Evolutionary conservation across 1,139 yeast species (phyloP).

Genomic region (Citeromyces hawaiiensis): DNA sequence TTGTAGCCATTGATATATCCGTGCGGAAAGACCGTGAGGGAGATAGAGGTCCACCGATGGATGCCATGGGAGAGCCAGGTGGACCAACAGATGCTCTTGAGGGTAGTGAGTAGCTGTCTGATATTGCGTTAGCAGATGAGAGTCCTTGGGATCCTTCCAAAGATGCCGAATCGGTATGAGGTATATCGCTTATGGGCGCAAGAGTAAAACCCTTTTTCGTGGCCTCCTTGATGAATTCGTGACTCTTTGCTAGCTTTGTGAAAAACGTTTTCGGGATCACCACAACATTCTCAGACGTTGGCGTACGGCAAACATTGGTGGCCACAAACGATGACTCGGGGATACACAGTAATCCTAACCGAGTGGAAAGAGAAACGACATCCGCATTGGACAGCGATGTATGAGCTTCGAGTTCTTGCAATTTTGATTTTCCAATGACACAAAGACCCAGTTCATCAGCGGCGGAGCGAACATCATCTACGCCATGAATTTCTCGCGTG

Average conservation of each 20-base stretch:
- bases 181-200: background rate
- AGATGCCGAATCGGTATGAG: slow-evolving; percentile 12
- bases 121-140: background rate
- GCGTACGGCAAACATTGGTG: slow-evolving; percentile 39
- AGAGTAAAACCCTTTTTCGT: slow-evolving; percentile 9
- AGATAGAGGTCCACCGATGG: background rate
- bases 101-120: background rate
- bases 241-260: slow-evolving; percentile 31
- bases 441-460: background rate
- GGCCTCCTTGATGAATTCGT: slow-evolving; percentile 10
- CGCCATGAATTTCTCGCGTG: background rate
- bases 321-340: slow-evolving; percentile 46
- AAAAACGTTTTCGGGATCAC: slow-evolving; percentile 54
- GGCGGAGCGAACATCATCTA: background rate
- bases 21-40: slow-evolving; percentile 4
- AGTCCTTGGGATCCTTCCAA: background rate
- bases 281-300: slow-evolving; percentile 46
- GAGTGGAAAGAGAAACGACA: slow-evolving; percentile 21
- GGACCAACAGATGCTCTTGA: background rate
- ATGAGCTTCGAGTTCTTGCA: background rate
- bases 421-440: background rate
- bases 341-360: slow-evolving; percentile 34
- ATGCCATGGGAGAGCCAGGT: background rate
- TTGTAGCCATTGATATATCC: slow-evolving; percentile 46
- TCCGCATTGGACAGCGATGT: slow-evolving; percentile 11